These are phyloP conservation scores for Flaveria trinervia DNA, from an alignment of 129 eudicot genomes.

Conservation along the genomic window DNA sequence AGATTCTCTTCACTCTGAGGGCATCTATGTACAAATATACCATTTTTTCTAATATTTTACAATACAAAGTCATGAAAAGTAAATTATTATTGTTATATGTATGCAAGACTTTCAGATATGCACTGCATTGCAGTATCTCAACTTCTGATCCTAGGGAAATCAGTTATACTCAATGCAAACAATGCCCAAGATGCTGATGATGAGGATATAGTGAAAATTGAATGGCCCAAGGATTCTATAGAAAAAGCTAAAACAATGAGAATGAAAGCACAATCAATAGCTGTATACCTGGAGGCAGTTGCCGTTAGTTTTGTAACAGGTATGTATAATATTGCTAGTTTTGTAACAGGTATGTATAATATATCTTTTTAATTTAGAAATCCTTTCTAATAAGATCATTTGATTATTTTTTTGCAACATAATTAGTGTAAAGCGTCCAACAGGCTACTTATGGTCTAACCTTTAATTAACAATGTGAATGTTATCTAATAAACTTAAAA, in stretches of 20 bases:
- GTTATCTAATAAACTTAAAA: neutral
- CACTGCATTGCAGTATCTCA: slow-evolving; percentile 89
- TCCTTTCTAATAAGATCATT: neutral
- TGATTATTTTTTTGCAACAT: neutral
- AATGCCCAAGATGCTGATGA: slow-evolving; percentile 46
- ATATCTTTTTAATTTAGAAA: neutral
- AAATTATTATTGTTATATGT: neutral
- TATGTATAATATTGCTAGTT: slow-evolving; percentile 48
- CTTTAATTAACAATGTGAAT: too few relatives aligned
- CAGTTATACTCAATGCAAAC: slow-evolving; percentile 64
- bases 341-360: slow-evolving; percentile 61
- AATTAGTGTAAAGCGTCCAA: neutral
- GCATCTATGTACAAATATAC: slow-evolving; percentile 69
- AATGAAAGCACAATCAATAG: slow-evolving; percentile 61
- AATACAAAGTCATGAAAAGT: neutral
- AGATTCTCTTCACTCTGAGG: slow-evolving; percentile 96
- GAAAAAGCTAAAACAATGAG: slow-evolving; percentile 82
- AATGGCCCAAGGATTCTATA: slow-evolving; percentile 90
- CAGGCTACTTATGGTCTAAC: neutral
- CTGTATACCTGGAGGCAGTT: slow-evolving; percentile 72
- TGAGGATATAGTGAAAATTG: slow-evolving; percentile 52
- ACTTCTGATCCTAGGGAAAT: slow-evolving; percentile 74
- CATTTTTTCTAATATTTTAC: neutral
- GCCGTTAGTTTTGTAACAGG: slow-evolving; percentile 84
- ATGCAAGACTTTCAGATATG: slow-evolving; percentile 89